phyloP scores from a whole-genome alignment of 805 yeast species.

The Candida patagonica region DNA sequence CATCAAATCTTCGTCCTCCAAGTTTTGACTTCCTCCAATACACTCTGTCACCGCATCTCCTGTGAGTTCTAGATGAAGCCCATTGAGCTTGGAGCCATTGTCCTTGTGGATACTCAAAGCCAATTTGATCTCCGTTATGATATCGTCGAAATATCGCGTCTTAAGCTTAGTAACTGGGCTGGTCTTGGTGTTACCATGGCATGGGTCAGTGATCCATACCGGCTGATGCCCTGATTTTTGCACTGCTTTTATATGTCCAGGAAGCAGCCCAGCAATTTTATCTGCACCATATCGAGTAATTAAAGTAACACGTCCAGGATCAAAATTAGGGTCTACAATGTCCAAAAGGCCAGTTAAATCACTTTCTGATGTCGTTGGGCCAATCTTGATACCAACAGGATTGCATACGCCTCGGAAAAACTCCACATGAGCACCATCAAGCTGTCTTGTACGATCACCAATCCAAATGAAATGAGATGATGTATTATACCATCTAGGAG shows the following conservation, averaged over 20 bases:
- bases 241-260: slow-evolving; percentile 33
- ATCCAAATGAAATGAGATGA: slow-evolving; percentile 37
- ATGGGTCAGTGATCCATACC: slow-evolving; percentile 38
- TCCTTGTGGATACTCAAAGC: slow-evolving; percentile 30
- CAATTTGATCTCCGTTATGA: slow-evolving; percentile 29
- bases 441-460: slow-evolving; percentile 36
- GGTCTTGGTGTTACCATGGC: slow-evolving; percentile 36
- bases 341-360: slow-evolving; percentile 31
- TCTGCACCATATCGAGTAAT: slow-evolving; percentile 35
- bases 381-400: slow-evolving; percentile 37
- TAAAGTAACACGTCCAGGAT: slow-evolving; percentile 32
- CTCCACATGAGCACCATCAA: slow-evolving; percentile 38
- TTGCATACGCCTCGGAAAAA: slow-evolving; percentile 34
- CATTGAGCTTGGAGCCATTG: slow-evolving; percentile 28
- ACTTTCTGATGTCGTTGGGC: slow-evolving; percentile 32
- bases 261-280: slow-evolving; percentile 29
- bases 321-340: slow-evolving; percentile 31
- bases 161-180: slow-evolving; percentile 31
- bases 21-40: slow-evolving; percentile 33
- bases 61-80: slow-evolving; percentile 35
- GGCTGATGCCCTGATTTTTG: slow-evolving; percentile 30
- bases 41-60: slow-evolving; percentile 38
- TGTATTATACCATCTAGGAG: slow-evolving; percentile 30
- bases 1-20: slow-evolving; percentile 31
- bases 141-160: slow-evolving; percentile 36